Percentiles rank a stretch among this genome's conserved stretches.
These are phyloP conservation scores for Cytospora leucostoma DNA, from an alignment of 2,329 filamentous ascomycete genomes.

Conservation along the genomic window DNA sequence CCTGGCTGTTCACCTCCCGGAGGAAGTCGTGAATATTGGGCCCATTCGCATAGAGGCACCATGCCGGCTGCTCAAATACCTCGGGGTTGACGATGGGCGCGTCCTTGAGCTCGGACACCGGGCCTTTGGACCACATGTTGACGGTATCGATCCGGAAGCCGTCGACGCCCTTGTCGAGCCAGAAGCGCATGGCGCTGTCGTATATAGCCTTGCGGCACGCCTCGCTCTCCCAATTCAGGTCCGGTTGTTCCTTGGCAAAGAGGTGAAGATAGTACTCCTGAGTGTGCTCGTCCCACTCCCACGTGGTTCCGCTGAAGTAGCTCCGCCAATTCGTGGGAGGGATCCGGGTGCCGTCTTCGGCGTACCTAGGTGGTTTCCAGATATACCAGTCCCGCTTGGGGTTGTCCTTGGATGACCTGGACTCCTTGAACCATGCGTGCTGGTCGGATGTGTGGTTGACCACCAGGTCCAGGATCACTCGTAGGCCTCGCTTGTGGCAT, in stretches of 20 bases:
- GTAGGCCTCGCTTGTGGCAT: slow-evolving; percentile 65
- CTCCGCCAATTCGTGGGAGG: slow-evolving; percentile 76
- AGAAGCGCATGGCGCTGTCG: slow-evolving; percentile 72
- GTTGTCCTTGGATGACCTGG: slow-evolving; percentile 59
- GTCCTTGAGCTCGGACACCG: slow-evolving; percentile 52
- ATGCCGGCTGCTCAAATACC: slow-evolving; percentile 53
- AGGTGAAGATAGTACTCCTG: slow-evolving; percentile 77
- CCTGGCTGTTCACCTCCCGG: slow-evolving; percentile 61
- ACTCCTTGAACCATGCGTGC: slow-evolving; percentile 72
- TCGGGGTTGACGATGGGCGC: slow-evolving; percentile 54
- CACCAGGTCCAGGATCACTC: slow-evolving; percentile 73
- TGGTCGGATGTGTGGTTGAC: slow-evolving; percentile 76
- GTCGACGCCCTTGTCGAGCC: slow-evolving; percentile 72
- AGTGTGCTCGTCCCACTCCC: slow-evolving; percentile 72
- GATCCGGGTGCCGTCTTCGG: slow-evolving; percentile 59
- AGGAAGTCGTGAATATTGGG: slow-evolving; percentile 70
- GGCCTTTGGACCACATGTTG: slow-evolving; percentile 67
- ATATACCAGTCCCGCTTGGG: slow-evolving; percentile 72
- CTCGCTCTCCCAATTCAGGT: slow-evolving; percentile 81
- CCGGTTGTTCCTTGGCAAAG: slow-evolving; percentile 75
- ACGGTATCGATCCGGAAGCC: slow-evolving; percentile 77
- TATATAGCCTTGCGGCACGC: slow-evolving; percentile 70
- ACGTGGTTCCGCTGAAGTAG: slow-evolving; percentile 63
- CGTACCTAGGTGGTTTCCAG: slow-evolving; percentile 45
- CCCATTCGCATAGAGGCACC: slow-evolving; percentile 64